Percentiles rank a stretch among this genome's conserved stretches.
phyloP scores from a whole-genome alignment of 1,139 yeast species.

The Hyphopichia khmerensis region DNA sequence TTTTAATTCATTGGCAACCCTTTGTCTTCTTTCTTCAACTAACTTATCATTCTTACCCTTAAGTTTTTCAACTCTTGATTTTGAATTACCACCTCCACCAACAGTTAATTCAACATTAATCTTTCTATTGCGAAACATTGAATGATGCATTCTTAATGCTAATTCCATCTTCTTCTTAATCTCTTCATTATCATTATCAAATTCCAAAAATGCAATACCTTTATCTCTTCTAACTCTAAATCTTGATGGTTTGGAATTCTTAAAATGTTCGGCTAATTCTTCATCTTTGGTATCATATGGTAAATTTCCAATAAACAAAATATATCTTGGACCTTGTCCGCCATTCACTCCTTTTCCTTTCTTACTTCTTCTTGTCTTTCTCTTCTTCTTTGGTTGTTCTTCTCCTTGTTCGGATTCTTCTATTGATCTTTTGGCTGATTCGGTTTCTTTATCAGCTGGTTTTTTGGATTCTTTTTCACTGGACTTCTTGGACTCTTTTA shows the following conservation, averaged over 20 bases:
- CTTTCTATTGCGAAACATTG: constrained; percentile 62
- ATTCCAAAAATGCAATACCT: constrained; percentile 93
- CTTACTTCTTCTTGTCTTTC: constrained; percentile 78
- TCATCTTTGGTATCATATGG: constrained; percentile 69
- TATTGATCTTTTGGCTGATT: constrained; percentile 9
- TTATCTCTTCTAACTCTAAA: constrained; percentile 78
- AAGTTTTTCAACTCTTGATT: constrained; percentile 66
- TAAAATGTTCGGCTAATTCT: constrained; percentile 72
- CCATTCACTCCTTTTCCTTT: constrained; percentile 56
- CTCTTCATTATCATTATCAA: constrained; percentile 55
- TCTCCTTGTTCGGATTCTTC: constrained; percentile 16
- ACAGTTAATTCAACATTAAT: constrained; percentile 95
- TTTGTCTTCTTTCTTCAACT: constrained; percentile 59
- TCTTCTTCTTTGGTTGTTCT: constrained; percentile 54
- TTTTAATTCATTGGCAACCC: constrained; percentile 41
- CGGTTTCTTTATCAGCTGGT: constrained; percentile 13
- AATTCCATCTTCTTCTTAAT: constrained; percentile 79
- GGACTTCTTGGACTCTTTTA: too few relatives aligned
- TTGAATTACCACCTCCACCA: constrained; percentile 96
- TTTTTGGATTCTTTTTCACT: constrained; percentile 17
- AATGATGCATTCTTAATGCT: constrained; percentile 81
- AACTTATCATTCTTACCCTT: constrained; percentile 76
- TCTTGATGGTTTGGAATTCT: constrained; percentile 67
- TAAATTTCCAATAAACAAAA: constrained; percentile 88
- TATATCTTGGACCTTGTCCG: constrained; percentile 66